A percentile compares a stretch with the other conserved stretches of the same genome.
These are phyloP conservation scores for Tulasnella sp. DNA, from an alignment of 768 basidiomycete genomes.

Conservation along the genomic window DNA sequence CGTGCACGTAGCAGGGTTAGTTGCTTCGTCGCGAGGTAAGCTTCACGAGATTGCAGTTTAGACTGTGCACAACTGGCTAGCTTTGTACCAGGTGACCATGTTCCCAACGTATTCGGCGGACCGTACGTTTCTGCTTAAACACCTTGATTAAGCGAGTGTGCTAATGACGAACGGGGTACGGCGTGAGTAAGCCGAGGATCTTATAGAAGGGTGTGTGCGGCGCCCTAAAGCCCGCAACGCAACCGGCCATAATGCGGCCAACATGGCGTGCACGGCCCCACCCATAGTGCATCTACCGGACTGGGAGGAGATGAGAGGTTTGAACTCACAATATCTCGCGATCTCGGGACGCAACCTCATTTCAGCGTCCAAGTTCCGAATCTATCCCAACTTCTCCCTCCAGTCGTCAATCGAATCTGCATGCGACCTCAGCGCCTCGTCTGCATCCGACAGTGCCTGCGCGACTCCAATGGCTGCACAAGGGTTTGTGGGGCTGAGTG, in stretches of 20 bases:
- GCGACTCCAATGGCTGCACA: conserved; percentile 57
- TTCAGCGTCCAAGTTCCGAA: conserved; percentile 73
- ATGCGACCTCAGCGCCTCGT: conserved; percentile 69
- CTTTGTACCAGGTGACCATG: too few species aligned
- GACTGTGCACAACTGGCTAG: too few species aligned
- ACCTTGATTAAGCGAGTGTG: too few species aligned
- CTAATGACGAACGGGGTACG: too few species aligned
- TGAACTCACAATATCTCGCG: conserved; percentile 75
- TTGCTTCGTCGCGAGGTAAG: too few species aligned
- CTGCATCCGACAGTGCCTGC: conserved; percentile 61
- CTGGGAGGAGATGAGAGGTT: not conserved
- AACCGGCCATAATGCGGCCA: not conserved
- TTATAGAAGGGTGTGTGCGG: not conserved
- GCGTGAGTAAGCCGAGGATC: not conserved
- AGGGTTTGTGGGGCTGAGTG: conserved; percentile 60
- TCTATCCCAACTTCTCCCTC: conserved; percentile 60
- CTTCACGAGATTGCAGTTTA: too few species aligned
- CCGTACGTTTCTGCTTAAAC: too few species aligned
- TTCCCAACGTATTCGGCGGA: too few species aligned
- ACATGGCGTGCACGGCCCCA: not conserved
- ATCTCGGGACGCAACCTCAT: conserved; percentile 71
- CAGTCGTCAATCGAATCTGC: conserved; percentile 64
- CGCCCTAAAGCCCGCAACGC: not conserved
- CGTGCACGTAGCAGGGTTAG: too few species aligned
- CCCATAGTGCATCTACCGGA: not conserved